These are phyloP conservation scores for Podaxis mareebaensis DNA, from an alignment of 768 basidiomycete genomes.

Conservation along the genomic window DNA sequence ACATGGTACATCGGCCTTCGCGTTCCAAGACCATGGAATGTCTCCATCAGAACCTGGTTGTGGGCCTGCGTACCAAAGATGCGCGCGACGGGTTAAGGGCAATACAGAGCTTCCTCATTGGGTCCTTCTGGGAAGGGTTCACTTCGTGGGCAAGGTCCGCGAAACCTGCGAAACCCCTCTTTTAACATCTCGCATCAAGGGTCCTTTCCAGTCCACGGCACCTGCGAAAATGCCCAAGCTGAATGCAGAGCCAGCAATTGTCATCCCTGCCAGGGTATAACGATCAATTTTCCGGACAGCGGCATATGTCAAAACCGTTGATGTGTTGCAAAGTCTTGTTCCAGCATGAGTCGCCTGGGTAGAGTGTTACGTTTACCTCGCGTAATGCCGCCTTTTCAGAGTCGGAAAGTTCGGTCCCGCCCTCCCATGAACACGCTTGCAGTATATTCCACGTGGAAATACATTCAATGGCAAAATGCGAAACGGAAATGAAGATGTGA, in stretches of 20 bases:
- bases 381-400: neutral
- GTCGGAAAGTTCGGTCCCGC: slow-evolving; percentile 1
- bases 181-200: slow-evolving; percentile 9
- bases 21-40: neutral
- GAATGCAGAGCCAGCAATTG: neutral
- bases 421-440: neutral
- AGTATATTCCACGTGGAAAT: neutral
- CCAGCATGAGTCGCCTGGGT: neutral
- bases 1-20: neutral
- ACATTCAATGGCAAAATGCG: slow-evolving; percentile 3
- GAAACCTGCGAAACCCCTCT: neutral
- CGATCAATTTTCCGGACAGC: neutral
- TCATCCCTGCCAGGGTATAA: neutral
- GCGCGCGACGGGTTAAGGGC: neutral
- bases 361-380: neutral
- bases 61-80: neutral
- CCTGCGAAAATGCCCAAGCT: neutral
- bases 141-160: neutral
- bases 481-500: slow-evolving; percentile 14
- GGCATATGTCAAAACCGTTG: slow-evolving; percentile 2
- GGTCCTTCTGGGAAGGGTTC: slow-evolving; percentile 7
- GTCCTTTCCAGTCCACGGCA: neutral
- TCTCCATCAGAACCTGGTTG: neutral
- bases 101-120: neutral
- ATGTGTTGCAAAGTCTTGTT: neutral